These are phyloP conservation scores for Neurospora africana DNA, from an alignment of 495 filamentous ascomycete genomes.

Conservation along the genomic window DNA sequence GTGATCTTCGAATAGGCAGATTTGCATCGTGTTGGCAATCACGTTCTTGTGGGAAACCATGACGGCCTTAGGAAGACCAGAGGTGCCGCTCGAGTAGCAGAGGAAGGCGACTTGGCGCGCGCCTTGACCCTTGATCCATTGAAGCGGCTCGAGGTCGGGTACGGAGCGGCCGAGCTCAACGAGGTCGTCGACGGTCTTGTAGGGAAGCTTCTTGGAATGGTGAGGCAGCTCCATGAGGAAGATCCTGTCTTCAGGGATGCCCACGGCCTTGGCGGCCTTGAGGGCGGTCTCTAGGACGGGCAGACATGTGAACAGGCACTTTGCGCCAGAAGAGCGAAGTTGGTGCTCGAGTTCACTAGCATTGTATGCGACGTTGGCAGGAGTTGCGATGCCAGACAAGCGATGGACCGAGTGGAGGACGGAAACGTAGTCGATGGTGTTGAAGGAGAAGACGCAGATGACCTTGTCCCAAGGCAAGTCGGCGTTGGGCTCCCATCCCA, in stretches of 20 bases:
- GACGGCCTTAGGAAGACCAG: slow-evolving; percentile 88
- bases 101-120: slow-evolving; percentile 69
- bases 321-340: slow-evolving; percentile 62
- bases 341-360: slow-evolving; percentile 68
- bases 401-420: slow-evolving; percentile 68
- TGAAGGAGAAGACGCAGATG: slow-evolving; percentile 63
- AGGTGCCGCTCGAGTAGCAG: slow-evolving; percentile 85
- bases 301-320: slow-evolving; percentile 68
- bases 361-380: slow-evolving; percentile 78
- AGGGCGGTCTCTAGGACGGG: slow-evolving; percentile 62
- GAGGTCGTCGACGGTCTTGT: slow-evolving; percentile 63
- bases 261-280: slow-evolving; percentile 53
- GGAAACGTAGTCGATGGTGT: slow-evolving; percentile 74
- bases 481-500: slow-evolving; percentile 64
- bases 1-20: slow-evolving; percentile 43
- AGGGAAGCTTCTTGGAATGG: slow-evolving; percentile 40
- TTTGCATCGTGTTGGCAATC: slow-evolving; percentile 71
- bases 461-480: slow-evolving; percentile 85
- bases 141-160: slow-evolving; percentile 51
- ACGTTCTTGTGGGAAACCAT: slow-evolving; percentile 88
- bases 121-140: slow-evolving; percentile 66
- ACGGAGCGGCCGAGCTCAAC: slow-evolving; percentile 53
- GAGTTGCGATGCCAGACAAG: slow-evolving; percentile 62
- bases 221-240: slow-evolving; percentile 65
- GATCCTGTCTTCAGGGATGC: slow-evolving; percentile 60